Evolutionary conservation across 73 alveolate species (phyloP).

Genomic region (Tetrahymena elliotti): DNA sequence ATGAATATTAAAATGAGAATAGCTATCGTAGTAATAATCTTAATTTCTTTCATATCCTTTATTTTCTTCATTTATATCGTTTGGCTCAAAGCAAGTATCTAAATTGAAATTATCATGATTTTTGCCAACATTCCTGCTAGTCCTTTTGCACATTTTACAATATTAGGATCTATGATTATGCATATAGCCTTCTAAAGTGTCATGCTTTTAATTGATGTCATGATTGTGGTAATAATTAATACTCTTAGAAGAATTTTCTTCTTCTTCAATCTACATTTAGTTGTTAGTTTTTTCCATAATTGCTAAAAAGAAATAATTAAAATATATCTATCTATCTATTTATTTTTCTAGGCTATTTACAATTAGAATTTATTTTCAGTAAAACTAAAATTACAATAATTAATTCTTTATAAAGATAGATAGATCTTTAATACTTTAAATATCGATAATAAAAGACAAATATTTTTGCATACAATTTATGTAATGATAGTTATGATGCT

Average conservation of each 20-base stretch:
- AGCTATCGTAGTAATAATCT: conserved; percentile 81
- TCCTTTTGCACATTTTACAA: not conserved
- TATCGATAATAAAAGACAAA: too few species aligned
- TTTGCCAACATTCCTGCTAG: not conserved
- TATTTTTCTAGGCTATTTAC: not conserved
- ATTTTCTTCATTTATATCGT: not conserved
- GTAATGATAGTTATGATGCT: too few species aligned
- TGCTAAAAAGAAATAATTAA: too few species aligned
- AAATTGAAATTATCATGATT: conserved; percentile 1
- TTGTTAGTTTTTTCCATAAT: not conserved
- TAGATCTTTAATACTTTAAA: too few species aligned
- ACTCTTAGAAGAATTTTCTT: not conserved
- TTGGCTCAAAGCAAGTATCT: conserved; percentile 4
- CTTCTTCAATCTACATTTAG: not conserved
- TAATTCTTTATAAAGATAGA: too few species aligned
- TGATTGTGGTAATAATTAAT: not conserved
- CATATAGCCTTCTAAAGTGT: not conserved
- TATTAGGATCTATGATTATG: not conserved
- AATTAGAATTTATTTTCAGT: not conserved
- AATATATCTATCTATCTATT: not conserved
- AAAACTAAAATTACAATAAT: not conserved
- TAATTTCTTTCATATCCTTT: conserved; percentile 22
- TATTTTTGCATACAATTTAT: too few species aligned
- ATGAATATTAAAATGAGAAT: conserved; percentile 87
- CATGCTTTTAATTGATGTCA: not conserved